These are phyloP conservation scores for Boletus coccyginus DNA, from an alignment of 768 basidiomycete genomes.

Conservation along the genomic window DNA sequence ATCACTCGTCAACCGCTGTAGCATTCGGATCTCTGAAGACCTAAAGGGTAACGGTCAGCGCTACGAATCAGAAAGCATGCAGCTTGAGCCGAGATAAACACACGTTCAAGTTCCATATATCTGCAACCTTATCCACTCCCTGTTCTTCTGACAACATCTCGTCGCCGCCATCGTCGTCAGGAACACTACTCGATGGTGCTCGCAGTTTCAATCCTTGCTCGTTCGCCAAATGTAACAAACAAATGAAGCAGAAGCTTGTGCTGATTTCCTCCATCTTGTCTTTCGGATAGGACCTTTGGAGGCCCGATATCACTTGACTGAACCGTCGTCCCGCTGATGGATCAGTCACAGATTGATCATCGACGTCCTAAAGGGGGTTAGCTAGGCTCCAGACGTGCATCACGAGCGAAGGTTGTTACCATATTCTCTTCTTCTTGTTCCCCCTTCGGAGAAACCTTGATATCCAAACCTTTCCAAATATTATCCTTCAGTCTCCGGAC, in stretches of 20 bases:
- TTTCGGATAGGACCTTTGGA: slow-evolving; percentile 78
- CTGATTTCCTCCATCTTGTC: slow-evolving; percentile 99
- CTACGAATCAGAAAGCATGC: neutral
- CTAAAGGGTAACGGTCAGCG: slow-evolving; percentile 23
- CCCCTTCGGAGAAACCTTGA: slow-evolving; percentile 46
- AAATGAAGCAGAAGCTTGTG: slow-evolving; percentile 99
- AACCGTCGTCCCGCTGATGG: slow-evolving; percentile 68
- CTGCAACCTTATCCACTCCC: slow-evolving; percentile 51
- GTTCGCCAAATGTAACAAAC: slow-evolving; percentile 92
- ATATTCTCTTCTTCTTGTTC: slow-evolving; percentile 49
- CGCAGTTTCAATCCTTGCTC: slow-evolving; percentile 91
- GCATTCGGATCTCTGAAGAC: slow-evolving; percentile 46
- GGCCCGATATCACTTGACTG: slow-evolving; percentile 75
- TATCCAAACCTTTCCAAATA: slow-evolving; percentile 92
- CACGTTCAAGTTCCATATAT: slow-evolving; percentile 79
- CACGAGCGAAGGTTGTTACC: slow-evolving; percentile 37
- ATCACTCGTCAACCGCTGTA: slow-evolving; percentile 17
- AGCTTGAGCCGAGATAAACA: slow-evolving; percentile 10
- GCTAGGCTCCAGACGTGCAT: neutral
- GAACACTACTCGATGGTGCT: slow-evolving; percentile 38
- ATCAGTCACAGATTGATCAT: slow-evolving; percentile 52
- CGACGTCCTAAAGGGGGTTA: slow-evolving; percentile 47
- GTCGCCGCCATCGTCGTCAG: slow-evolving; percentile 34
- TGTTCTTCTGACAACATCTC: slow-evolving; percentile 34
- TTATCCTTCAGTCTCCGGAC: slow-evolving; percentile 96